Evolutionary conservation across 768 basidiomycete species (phyloP).

Genomic region (Pleurotus ostreatus): DNA sequence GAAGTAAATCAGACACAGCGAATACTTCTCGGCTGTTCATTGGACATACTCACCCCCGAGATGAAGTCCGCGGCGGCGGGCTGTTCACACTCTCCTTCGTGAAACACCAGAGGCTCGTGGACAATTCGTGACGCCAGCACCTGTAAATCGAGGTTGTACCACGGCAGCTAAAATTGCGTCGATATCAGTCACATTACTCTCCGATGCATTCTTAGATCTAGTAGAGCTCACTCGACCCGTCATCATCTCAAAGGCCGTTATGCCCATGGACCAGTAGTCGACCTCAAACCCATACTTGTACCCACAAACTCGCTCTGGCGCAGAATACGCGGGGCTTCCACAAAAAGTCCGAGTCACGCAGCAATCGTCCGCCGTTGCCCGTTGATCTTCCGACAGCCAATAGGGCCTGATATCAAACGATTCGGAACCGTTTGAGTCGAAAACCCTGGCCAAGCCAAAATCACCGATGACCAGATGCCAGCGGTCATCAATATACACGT

Average conservation of each 20-base stretch:
- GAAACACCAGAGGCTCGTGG: not conserved
- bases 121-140: not conserved
- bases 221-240: not conserved
- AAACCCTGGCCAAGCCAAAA: constrained; percentile 17
- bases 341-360: not conserved
- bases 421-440: not conserved
- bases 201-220: too few relatives aligned
- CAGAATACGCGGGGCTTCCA: not conserved
- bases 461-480: constrained; percentile 20
- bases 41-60: not conserved
- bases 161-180: not conserved
- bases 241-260: not conserved
- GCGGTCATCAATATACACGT: constrained; percentile 39
- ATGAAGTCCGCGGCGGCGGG: not conserved
- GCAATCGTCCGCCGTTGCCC: not conserved
- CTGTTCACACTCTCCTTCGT: not conserved
- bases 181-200: too few relatives aligned
- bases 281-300: not conserved
- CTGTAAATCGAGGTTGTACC: not conserved
- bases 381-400: not conserved
- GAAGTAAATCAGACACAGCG: not conserved
- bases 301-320: not conserved
- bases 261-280: not conserved
- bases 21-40: not conserved
- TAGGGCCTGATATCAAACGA: not conserved